Evolutionary conservation across 805 yeast species (phyloP).

Genomic region (Starmerella vitae): DNA sequence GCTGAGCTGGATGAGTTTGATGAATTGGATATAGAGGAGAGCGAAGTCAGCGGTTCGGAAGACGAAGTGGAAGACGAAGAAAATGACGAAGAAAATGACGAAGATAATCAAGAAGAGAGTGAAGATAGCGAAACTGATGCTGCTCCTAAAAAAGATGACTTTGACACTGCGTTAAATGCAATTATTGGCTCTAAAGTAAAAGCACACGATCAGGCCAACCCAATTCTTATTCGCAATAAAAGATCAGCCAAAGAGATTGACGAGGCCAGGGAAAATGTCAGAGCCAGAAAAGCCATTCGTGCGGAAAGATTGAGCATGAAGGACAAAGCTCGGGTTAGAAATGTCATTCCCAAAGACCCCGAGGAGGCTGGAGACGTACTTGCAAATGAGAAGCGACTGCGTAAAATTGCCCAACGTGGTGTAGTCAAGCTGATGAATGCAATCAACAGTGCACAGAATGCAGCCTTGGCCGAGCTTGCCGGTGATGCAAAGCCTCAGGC

Average conservation of each 20-base stretch:
- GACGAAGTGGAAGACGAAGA: no score
- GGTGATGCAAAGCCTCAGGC: constrained; percentile 32
- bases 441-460: constrained; percentile 59
- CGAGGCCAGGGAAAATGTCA: constrained; percentile 64
- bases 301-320: constrained; percentile 57
- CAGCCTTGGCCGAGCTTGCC: constrained; percentile 31
- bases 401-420: constrained; percentile 78
- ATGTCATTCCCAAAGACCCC: constrained; percentile 46
- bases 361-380: constrained; percentile 44
- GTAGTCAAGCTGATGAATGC: constrained; percentile 78
- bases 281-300: constrained; percentile 58
- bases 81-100: constrained; percentile 7
- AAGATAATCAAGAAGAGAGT: neutral
- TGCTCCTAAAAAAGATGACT: constrained; percentile 27
- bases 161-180: constrained; percentile 73
- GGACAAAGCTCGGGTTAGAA: constrained; percentile 53
- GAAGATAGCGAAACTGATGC: constrained; percentile 5
- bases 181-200: constrained; percentile 74
- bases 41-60: no score
- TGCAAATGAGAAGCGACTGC: constrained; percentile 54
- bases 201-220: constrained; percentile 79
- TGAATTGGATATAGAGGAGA: constrained; percentile 2
- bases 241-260: constrained; percentile 62
- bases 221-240: constrained; percentile 73
- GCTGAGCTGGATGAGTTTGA: constrained; percentile 1